A percentile compares a stretch with the other conserved stretches of the same genome.
Evolutionary conservation across 106 monocot genomes (phyloP).

Genomic region (Allium cepa): DNA sequence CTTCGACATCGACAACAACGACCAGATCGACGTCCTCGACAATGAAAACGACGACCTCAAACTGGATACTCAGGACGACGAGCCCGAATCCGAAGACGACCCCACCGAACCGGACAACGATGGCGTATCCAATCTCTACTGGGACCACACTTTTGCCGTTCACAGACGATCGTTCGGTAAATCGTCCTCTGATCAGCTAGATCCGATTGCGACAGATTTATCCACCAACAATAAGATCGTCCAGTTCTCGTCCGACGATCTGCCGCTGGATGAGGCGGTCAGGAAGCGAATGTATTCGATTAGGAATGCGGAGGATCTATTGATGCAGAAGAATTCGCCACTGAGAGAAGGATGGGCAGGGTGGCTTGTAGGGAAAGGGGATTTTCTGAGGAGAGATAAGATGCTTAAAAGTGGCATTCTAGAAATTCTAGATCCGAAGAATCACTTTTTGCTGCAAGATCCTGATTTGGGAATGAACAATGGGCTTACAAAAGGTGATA

Average conservation of each 20-base stretch:
- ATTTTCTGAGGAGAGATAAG: slow-evolving; percentile 65
- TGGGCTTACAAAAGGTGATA: slow-evolving; percentile 44
- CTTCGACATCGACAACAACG: slow-evolving; percentile 26
- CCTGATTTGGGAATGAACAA: slow-evolving; percentile 46
- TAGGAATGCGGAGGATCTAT: slow-evolving; percentile 55
- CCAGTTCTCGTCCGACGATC: slow-evolving; percentile 76
- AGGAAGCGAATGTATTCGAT: slow-evolving; percentile 50
- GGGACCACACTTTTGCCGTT: slow-evolving; percentile 68
- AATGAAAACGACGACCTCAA: slow-evolving; percentile 18
- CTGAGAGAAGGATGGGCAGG: slow-evolving; percentile 71
- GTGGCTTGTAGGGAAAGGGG: slow-evolving; percentile 81
- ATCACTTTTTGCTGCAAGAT: slow-evolving; percentile 85
- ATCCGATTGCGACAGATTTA: neutral
- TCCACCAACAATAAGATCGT: slow-evolving; percentile 10
- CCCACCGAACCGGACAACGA: neutral
- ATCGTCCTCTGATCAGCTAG: neutral
- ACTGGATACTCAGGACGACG: slow-evolving; percentile 8
- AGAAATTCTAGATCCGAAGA: slow-evolving; percentile 65
- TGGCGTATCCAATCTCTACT: slow-evolving; percentile 30
- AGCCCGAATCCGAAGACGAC: slow-evolving; percentile 5
- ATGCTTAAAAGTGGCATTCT: slow-evolving; percentile 63
- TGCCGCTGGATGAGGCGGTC: slow-evolving; percentile 64
- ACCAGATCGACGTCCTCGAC: slow-evolving; percentile 49
- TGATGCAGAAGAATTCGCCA: slow-evolving; percentile 48
- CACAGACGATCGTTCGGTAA: slow-evolving; percentile 54